A percentile compares a stretch with the other conserved stretches of the same genome.
Evolutionary conservation across 2,329 filamentous ascomycete genomes (phyloP).

Genomic region (Pseudogymnoascus sp.): DNA sequence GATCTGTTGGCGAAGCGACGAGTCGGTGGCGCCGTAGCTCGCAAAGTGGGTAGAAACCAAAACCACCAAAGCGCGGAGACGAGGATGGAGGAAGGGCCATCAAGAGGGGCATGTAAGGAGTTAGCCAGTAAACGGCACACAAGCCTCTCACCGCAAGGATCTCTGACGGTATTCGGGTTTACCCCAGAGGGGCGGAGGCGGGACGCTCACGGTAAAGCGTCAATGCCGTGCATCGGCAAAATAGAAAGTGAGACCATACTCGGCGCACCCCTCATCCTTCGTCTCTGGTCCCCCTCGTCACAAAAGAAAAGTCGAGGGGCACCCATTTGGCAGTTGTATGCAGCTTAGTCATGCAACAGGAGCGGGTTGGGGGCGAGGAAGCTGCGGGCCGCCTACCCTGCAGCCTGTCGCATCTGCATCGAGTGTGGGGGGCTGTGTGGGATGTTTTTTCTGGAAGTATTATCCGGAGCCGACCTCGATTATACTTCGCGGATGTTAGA

Average conservation of each 20-base stretch:
- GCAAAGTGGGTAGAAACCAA: background rate
- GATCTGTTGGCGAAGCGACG: background rate
- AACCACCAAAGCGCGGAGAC: background rate
- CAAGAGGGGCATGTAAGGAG: background rate
- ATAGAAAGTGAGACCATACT: background rate
- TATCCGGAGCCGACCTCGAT: background rate
- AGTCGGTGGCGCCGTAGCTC: background rate
- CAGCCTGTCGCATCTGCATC: background rate
- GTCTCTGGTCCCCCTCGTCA: background rate
- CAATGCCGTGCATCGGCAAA: conserved; percentile 7
- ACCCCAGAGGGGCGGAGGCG: background rate
- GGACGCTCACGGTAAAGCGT: background rate
- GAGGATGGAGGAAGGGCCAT: background rate
- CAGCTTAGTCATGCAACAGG: background rate
- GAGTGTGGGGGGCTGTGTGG: background rate
- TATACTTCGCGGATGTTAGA: background rate
- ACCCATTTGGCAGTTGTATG: background rate
- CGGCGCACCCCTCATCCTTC: background rate
- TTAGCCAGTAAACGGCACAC: background rate
- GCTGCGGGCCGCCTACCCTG: background rate
- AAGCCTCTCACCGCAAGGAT: background rate
- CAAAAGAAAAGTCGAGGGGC: background rate
- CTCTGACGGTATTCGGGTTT: background rate
- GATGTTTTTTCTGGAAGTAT: background rate
- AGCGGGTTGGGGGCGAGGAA: conserved; percentile 2